phyloP scores from a whole-genome alignment of 352 stramenopile genomes.

The Aphanomyces euteiches region DNA sequence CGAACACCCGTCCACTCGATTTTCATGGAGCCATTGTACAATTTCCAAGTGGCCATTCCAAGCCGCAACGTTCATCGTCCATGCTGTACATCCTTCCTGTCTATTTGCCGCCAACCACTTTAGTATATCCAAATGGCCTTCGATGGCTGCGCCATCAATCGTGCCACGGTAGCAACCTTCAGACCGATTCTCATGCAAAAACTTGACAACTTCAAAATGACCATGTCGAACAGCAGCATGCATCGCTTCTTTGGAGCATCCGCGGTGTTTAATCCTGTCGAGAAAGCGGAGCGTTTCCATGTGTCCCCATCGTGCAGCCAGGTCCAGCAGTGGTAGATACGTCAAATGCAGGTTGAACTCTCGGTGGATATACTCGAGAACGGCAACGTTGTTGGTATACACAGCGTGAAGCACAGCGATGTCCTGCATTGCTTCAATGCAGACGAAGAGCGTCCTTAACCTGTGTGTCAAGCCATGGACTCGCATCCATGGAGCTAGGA shows the following conservation, averaged over 20 bases:
- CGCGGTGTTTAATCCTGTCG: background rate
- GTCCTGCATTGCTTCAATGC: background rate
- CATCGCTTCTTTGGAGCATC: constrained; percentile 24
- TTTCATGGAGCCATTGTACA: constrained; percentile 7
- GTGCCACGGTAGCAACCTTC: constrained; percentile 15
- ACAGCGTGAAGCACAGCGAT: background rate
- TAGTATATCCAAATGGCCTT: background rate
- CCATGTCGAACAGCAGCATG: constrained; percentile 15
- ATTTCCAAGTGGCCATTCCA: constrained; percentile 4
- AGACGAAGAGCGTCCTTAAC: background rate
- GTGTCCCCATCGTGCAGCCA: background rate
- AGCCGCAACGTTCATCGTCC: constrained; percentile 9
- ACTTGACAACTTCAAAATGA: constrained; percentile 27
- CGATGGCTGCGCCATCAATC: background rate
- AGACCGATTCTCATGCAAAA: constrained; percentile 17
- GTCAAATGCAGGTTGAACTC: background rate
- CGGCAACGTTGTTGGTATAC: background rate
- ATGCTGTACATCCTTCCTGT: background rate
- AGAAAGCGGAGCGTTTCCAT: background rate
- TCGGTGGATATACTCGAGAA: background rate
- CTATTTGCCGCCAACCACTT: background rate
- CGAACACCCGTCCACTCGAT: background rate
- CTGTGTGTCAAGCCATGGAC: background rate
- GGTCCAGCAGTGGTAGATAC: background rate
- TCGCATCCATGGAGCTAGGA: background rate